Evolutionary conservation across 2,329 filamentous ascomycete species (phyloP).

Genomic region (Fusarium phyllophilum): DNA sequence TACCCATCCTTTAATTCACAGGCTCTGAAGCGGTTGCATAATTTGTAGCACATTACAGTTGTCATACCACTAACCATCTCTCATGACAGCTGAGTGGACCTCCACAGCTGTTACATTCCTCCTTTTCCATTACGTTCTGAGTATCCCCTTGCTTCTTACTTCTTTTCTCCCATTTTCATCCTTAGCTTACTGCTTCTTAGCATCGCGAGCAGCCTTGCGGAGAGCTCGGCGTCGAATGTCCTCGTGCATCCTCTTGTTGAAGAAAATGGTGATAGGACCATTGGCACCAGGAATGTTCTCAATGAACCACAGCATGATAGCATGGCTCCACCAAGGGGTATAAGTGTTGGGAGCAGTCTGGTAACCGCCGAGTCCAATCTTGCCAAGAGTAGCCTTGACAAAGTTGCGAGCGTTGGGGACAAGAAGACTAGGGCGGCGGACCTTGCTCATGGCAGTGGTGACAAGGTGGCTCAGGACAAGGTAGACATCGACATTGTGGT

Average conservation of each 20-base stretch:
- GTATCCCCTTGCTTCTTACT: not conserved
- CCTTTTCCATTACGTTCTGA: not conserved
- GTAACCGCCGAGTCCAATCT: constrained; percentile 83
- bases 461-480: constrained; percentile 93
- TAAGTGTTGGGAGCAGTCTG: constrained; percentile 85
- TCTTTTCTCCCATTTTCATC: not conserved
- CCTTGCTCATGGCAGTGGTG: constrained; percentile 96
- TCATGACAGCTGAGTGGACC: not conserved
- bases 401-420: constrained; percentile 87
- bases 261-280: constrained; percentile 57
- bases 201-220: constrained; percentile 84
- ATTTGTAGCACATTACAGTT: not conserved
- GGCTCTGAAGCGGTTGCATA: not conserved
- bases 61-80: not conserved
- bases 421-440: constrained; percentile 79
- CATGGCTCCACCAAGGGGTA: constrained; percentile 94
- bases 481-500: constrained; percentile 86
- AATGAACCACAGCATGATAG: constrained; percentile 85
- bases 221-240: constrained; percentile 85
- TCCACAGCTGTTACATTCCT: not conserved
- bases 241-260: constrained; percentile 77
- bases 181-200: constrained; percentile 69
- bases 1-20: not conserved
- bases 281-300: constrained; percentile 66
- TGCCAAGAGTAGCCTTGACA: constrained; percentile 79